Base-by-base conservation (phyloP, 345 rosid genomes). In the Populus alba region DNA sequence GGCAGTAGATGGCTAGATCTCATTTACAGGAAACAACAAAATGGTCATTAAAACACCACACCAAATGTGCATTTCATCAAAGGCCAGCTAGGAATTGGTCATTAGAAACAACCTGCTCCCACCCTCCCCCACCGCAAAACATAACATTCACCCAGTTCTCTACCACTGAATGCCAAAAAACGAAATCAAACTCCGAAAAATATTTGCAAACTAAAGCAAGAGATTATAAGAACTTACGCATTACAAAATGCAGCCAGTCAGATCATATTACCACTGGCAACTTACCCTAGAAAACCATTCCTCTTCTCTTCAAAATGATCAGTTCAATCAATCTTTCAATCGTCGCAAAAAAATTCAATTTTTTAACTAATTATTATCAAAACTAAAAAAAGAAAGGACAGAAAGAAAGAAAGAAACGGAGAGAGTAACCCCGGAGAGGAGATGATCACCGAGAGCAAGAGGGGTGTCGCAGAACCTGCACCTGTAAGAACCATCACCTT, bases 381-480 rank as follows among this genome's bases (percentile, higher is more conserved):
- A 75, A 66, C 45, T 33, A 18, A 66, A 51, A 33, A n/a, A 47
- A 2, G 5, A 1, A 22, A 22, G 15, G 31, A 67, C 0, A 72
- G 18, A 1, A 38, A 57, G 12, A 8, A 18, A 57, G 37, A 45
- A 43, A 67, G 29, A 20, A 61, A 16, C 27, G 68, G 31, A 65
- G 37, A 12, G 49, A 18, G 62, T 78, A 20, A 83, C 90, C 84
- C 83, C 74, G 16, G 85, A 85, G 68, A 85, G 74, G 38, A 87
- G 75, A 74, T 80, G 85, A 27, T 80, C 87, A 8, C 71, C 81
- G 41, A 83, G 87, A 66, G 90, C 90, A 61, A 87, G 84, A 76
- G 82, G 85, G 51, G 75, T 76, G 63, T 81, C 75, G 61, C 88
- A 87, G 71, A 73, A 80, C 71, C 83, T 66, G 90, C 88, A 87